These are phyloP conservation scores for Xylariaceae sp. DNA, from an alignment of 2,329 filamentous ascomycete genomes.

Conservation along the genomic window DNA sequence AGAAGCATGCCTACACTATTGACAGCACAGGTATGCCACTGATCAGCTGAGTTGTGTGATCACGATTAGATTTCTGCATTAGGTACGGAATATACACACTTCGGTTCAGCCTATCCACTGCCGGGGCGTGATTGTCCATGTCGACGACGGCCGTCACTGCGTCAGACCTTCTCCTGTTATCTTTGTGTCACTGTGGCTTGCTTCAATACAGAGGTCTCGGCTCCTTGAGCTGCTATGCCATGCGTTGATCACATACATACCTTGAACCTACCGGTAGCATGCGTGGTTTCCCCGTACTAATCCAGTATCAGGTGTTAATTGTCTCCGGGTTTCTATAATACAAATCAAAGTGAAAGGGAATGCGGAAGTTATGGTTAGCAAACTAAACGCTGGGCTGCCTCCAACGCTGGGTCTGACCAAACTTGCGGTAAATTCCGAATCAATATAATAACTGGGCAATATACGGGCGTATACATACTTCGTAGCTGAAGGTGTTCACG, in stretches of 20 bases:
- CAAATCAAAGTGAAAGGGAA: not conserved
- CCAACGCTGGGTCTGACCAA: not conserved
- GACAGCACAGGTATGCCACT: not conserved
- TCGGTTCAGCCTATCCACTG: not conserved
- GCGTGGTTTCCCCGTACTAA: no score
- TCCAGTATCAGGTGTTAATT: no score
- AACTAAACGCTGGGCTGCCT: no score
- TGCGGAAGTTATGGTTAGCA: not conserved
- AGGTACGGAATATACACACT: not conserved
- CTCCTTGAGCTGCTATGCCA: slow-evolving; percentile 9
- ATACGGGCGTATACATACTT: no score
- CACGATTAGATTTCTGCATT: not conserved
- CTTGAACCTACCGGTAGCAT: no score
- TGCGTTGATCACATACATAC: slow-evolving; percentile 7
- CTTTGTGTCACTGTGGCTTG: slow-evolving; percentile 11
- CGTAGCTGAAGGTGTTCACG: no score
- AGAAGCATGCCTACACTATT: not conserved
- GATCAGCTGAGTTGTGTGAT: not conserved
- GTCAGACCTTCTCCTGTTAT: not conserved
- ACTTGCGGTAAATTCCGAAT: slow-evolving; percentile 14
- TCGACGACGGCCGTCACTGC: not conserved
- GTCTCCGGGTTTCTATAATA: no score
- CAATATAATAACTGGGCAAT: not conserved
- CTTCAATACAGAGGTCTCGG: slow-evolving; percentile 16
- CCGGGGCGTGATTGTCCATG: not conserved